Evolutionary conservation across 208 protist genomes (phyloP).

Genomic region (Acanthamoeba royreba): DNA sequence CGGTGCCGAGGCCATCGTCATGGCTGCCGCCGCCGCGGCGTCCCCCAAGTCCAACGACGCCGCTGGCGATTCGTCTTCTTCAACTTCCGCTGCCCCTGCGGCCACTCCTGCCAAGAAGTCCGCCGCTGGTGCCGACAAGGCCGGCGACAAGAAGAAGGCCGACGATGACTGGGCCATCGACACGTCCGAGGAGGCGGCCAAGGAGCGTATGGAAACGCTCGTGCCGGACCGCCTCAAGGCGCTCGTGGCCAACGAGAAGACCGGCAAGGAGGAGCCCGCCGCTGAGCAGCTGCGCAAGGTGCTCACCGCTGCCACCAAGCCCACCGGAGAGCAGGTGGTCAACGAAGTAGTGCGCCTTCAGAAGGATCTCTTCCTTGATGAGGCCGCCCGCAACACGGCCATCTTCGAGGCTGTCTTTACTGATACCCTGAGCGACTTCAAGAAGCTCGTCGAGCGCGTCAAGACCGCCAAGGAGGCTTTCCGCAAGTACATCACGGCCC

Average conservation of each 20-base stretch:
- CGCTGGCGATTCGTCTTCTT: neutral
- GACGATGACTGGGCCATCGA: constrained; percentile 41
- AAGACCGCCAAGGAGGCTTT: neutral
- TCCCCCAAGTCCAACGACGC: neutral
- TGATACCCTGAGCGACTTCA: neutral
- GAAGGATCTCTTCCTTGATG: constrained; percentile 36
- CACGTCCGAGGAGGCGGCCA: constrained; percentile 23
- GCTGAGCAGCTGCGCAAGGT: constrained; percentile 1
- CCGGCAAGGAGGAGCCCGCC: constrained; percentile 19
- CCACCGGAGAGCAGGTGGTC: neutral
- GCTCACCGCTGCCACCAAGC: neutral
- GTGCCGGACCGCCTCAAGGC: constrained; percentile 33
- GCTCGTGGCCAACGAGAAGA: neutral
- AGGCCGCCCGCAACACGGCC: neutral
- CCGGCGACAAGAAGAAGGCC: neutral
- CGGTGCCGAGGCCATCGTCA: neutral
- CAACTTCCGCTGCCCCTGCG: neutral
- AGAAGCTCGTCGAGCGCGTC: constrained; percentile 33
- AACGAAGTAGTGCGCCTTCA: neutral
- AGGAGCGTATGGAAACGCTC: constrained; percentile 35
- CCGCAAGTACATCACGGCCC: constrained; percentile 9
- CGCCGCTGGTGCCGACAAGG: neutral
- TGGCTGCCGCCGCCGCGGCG: neutral
- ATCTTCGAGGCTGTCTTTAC: neutral
- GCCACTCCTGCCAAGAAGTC: neutral